Conservation (phyloP, 495 filamentous ascomycete genomes). For the Lichina pygmaea region DNA sequence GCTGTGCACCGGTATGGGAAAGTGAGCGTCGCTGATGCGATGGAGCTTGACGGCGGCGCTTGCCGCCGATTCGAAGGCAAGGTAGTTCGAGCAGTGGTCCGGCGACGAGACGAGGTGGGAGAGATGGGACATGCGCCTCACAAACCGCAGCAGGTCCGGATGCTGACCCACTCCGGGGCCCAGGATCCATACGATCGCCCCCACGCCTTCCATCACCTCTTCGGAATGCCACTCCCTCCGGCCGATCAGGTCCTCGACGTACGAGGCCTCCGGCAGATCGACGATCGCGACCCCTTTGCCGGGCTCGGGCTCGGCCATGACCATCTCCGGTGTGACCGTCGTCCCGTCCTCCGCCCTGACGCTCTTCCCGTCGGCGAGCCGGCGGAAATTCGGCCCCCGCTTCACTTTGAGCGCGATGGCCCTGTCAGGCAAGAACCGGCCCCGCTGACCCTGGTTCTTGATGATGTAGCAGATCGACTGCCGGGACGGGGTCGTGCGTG, state of each 20-base stretch:
- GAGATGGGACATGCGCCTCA: conserved; percentile 26
- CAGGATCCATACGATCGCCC: conserved; percentile 57
- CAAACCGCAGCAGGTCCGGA: conserved; percentile 35
- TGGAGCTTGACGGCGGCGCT: conserved; percentile 34
- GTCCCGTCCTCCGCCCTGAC: conserved; percentile 26
- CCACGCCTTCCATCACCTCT: conserved; percentile 35
- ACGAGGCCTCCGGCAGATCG: conserved; percentile 42
- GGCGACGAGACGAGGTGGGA: conserved; percentile 52
- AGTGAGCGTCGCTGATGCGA: conserved; percentile 38
- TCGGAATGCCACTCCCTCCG: conserved; percentile 47
- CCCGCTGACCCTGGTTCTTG: conserved; percentile 41
- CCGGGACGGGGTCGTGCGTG: conserved; percentile 29
- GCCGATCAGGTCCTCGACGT: conserved; percentile 36
- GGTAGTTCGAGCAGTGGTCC: conserved; percentile 42
- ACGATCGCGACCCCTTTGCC: conserved; percentile 50
- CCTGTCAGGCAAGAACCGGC: conserved; percentile 43
- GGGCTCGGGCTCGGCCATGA: conserved; percentile 23
- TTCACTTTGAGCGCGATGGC: conserved; percentile 33
- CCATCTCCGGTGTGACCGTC: conserved; percentile 36
- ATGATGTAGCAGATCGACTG: conserved; percentile 69
- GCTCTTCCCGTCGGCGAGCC: conserved; percentile 21
- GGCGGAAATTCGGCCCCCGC: conserved; percentile 20
- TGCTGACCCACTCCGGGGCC: conserved; percentile 37
- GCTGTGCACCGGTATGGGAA: conserved; percentile 32
- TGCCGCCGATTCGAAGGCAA: conserved; percentile 37